Evolutionary conservation across 768 basidiomycete genomes (phyloP), one percentile per base, ranked within the genome.

Genomic region (Boletellus ananas): DNA sequence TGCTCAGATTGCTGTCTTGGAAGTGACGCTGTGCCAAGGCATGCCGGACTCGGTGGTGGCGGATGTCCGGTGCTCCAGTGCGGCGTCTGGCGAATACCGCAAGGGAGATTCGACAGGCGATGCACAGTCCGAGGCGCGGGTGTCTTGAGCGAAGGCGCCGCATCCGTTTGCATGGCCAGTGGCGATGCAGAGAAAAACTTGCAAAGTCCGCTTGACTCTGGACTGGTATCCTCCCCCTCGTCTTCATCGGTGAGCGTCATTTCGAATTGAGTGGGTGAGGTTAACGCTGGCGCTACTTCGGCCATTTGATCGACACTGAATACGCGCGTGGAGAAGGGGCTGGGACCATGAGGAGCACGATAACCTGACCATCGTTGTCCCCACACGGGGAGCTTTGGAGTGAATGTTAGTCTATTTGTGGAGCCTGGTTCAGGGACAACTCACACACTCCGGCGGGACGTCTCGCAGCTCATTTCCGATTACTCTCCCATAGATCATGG

Each of bases 401-500:
- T 31, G 14, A 31, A 33, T 31, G 47, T 62, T 37, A 64, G 51
- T 40, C 38, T 39, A 34, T 23, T 25, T 25, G 41, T 12, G 18
- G 17, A 49, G 33, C 27, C 16, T 16, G 10, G 17, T 29, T 45
- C 17, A 47, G 42, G 34, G 40, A 46, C 6, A 41, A 56, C 68
- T 62, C 41, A 64, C 66, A 47, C 49, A 58, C 45, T 58, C 64
- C 11, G 54, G 66, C 0, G 68, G 68, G 42, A 68, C 45, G 38
- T 58, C 59, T 40, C 68, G 57, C 25, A 68, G 62, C 39, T 68
- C 66, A 39, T 52, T 51, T 33, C 66, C 68, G 38, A 68, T 60
- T 47, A 64, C 56, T 54, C 68, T 64, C 35, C 59, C 61, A 57
- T 58, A 56, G 48, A 52, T 55, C 60, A 63, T 66, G 51, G 41